Base-by-base conservation (phyloP, 257 asterid genomes). In the Gentiana dahurica region DNA sequence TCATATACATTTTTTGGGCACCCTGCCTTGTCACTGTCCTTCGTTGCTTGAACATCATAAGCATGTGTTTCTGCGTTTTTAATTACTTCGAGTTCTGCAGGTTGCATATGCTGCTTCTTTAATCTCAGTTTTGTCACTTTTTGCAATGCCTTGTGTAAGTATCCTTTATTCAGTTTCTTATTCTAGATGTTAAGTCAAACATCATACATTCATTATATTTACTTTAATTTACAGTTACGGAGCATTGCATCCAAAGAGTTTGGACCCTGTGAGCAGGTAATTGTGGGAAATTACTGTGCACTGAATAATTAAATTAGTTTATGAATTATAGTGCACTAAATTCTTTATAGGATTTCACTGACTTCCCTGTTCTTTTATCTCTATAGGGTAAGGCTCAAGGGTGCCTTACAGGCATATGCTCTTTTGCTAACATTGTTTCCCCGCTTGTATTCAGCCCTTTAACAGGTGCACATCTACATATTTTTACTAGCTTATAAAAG, bases 241-340 rank as follows among this genome's bases (percentile, higher is more conserved):
- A 91, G 98, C 73, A 83, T 91, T 69, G 98, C 88, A 41, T 91
- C 98, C 37, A 91, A 83, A 61, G 94, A 91, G 77, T 78, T 76
- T 13, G 94, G 97, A 13, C 88, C 88, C 8, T 68, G 58, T 57
- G 95, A 91, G 61, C 98, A 86, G 87, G 97, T 81, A 66, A n/a
- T 49, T 64, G 37, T 54, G 35, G 3, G 12, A 3, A 7, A 7
- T 41, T 41, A 5, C 6, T 5, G 46, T 10, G 44, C 8, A 13
- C 15, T 61, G 12, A 7, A 39, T 32, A 10, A 36, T 12, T 32
- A 47, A 32, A 43, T 24, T 55, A 3, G 45, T 1, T 2, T 13
- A 15, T 4, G 45, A 8, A 39, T 4, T 4, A 39, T 4, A 2
- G 8, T 8, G 45, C 8, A 39, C 45, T 8, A 39, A 39, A 39